A percentile compares a stretch with the other conserved stretches of the same genome.
These are phyloP conservation scores for Pseudogymnoascus sp. DNA, from an alignment of 2,329 filamentous ascomycete genomes.

Conservation along the genomic window DNA sequence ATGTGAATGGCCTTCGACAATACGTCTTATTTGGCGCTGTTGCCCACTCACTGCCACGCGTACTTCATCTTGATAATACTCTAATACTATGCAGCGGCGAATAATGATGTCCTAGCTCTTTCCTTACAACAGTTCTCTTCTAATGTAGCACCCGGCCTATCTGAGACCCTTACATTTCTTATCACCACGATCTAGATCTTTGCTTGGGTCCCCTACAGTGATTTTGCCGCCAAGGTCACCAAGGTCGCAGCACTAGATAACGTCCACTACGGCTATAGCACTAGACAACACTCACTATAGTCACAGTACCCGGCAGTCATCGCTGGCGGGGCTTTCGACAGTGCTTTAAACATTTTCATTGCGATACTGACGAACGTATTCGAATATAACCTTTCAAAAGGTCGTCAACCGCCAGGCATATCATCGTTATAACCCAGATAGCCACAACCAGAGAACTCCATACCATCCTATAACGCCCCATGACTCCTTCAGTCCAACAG, in stretches of 20 bases:
- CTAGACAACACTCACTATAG: neutral
- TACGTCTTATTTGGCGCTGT: neutral
- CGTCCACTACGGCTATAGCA: neutral
- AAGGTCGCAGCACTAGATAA: neutral
- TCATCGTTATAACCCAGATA: slow-evolving; percentile 6
- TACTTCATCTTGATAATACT: neutral
- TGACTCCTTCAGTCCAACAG: slow-evolving; percentile 1
- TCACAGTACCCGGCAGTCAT: neutral
- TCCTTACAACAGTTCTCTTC: neutral
- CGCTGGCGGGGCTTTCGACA: neutral
- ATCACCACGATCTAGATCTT: neutral
- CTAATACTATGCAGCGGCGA: neutral
- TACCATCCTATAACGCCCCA: neutral
- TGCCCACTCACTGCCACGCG: neutral
- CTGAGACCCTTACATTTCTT: slow-evolving; percentile 1
- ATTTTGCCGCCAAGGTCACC: neutral
- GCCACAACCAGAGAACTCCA: slow-evolving; percentile 2
- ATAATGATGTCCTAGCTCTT: neutral
- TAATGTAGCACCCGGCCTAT: neutral
- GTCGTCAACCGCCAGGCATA: neutral
- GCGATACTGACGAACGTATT: slow-evolving; percentile 7
- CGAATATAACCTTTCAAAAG: slow-evolving; percentile 2
- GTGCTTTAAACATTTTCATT: neutral
- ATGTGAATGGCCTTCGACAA: neutral
- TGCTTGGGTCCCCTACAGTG: neutral